A percentile compares a stretch with the other conserved stretches of the same genome.
Conservation (phyloP, 2,329 filamentous ascomycete genomes). For the Penicillium sp. region DNA sequence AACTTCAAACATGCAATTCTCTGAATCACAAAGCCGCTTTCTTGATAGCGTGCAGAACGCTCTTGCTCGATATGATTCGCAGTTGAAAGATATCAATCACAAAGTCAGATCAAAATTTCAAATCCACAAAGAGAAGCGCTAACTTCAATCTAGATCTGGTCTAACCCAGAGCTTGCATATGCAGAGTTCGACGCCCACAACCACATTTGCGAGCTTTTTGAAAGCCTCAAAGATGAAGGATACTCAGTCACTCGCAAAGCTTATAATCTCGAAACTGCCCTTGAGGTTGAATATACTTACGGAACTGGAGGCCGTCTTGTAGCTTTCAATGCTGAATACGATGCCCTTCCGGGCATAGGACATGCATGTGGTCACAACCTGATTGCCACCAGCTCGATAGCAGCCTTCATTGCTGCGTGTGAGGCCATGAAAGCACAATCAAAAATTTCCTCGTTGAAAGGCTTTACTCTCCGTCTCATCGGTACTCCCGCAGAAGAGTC, state of each 20-base stretch:
- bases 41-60: slow-evolving; percentile 26
- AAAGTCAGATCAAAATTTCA: slow-evolving; percentile 17
- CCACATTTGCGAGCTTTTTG: slow-evolving; percentile 45
- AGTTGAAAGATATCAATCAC: slow-evolving; percentile 23
- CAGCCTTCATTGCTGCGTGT: slow-evolving; percentile 36
- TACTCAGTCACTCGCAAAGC: slow-evolving; percentile 49
- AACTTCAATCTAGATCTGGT: slow-evolving; percentile 37
- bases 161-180: slow-evolving; percentile 54
- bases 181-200: slow-evolving; percentile 56
- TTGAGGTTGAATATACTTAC: slow-evolving; percentile 45
- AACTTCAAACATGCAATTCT: slow-evolving; percentile 23
- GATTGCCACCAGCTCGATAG: slow-evolving; percentile 36
- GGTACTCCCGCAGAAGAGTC: slow-evolving; percentile 40
- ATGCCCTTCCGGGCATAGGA: slow-evolving; percentile 39
- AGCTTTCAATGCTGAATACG: slow-evolving; percentile 42
- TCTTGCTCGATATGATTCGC: slow-evolving; percentile 23
- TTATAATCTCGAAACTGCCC: slow-evolving; percentile 53
- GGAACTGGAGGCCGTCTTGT: slow-evolving; percentile 29
- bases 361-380: slow-evolving; percentile 41
- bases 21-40: slow-evolving; percentile 25
- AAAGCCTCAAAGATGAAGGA: slow-evolving; percentile 36
- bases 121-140: too few relatives aligned
- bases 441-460: slow-evolving; percentile 9
- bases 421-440: slow-evolving; percentile 28
- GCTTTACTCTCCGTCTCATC: slow-evolving; percentile 35